Conservation (phyloP, 768 basidiomycete genomes). For the Kwoniella sp. region DNA sequence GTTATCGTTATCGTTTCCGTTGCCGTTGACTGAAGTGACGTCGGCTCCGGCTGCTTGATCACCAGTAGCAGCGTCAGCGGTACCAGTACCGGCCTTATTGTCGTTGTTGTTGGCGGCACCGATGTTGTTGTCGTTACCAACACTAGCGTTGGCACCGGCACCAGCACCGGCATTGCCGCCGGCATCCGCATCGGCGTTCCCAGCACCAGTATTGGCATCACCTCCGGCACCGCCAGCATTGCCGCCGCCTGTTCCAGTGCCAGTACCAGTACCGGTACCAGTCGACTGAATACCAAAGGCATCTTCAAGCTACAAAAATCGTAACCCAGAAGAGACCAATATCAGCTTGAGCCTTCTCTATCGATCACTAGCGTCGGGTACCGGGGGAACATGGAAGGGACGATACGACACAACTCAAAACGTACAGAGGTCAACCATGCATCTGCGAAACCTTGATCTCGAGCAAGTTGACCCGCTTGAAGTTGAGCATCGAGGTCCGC, state of each 20-base stretch:
- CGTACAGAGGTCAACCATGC: slow-evolving; percentile 39
- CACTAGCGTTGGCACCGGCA: neutral
- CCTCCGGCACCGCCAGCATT: slow-evolving; percentile 12
- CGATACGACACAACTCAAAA: too few species aligned
- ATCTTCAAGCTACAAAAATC: slow-evolving; percentile 35
- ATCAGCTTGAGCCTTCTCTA: slow-evolving; percentile 2
- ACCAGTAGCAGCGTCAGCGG: slow-evolving; percentile 10
- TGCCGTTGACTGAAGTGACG: too few species aligned
- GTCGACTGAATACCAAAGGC: slow-evolving; percentile 40
- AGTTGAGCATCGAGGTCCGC: slow-evolving; percentile 27
- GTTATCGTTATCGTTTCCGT: too few species aligned
- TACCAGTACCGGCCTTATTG: slow-evolving; percentile 3
- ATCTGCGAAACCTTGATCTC: slow-evolving; percentile 38
- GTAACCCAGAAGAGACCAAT: neutral
- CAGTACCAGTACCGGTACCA: slow-evolving; percentile 14
- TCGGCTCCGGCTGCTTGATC: too few species aligned
- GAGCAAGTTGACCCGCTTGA: slow-evolving; percentile 17
- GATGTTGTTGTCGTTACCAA: neutral
- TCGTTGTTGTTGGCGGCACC: slow-evolving; percentile 9
- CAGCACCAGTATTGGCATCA: slow-evolving; percentile 19
- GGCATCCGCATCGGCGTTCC: neutral
- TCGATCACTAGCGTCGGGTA: too few species aligned
- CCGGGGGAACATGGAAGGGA: too few species aligned
- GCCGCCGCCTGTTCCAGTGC: slow-evolving; percentile 4
- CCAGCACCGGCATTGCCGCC: neutral